A percentile compares a stretch with the other conserved stretches of the same genome.
Conservation (phyloP, 208 protist genomes). For the Phytomonas sp. region DNA sequence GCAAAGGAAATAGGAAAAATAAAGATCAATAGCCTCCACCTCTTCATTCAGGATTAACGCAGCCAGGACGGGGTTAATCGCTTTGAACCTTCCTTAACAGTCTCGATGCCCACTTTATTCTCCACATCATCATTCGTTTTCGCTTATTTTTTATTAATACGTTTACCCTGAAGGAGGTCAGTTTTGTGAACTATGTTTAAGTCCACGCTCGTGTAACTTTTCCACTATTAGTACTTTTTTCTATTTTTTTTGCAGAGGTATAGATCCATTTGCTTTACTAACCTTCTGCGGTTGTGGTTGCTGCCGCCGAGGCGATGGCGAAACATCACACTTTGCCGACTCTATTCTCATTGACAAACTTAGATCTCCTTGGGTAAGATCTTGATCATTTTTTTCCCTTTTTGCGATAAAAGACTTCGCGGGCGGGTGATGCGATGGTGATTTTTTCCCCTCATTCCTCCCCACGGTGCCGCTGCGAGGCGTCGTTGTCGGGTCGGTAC, state of each 20-base stretch:
- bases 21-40: neutral
- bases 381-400: no score
- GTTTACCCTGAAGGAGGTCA: neutral
- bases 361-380: no score
- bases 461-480: no score
- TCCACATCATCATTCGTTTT: neutral
- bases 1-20: neutral
- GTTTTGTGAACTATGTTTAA: neutral
- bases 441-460: no score
- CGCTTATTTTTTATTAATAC: neutral
- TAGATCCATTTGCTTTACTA: neutral
- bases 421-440: no score
- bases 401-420: no score
- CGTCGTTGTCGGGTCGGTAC: no score
- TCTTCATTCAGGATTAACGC: slow-evolving; percentile 10
- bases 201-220: neutral
- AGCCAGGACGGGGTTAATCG: slow-evolving; percentile 35
- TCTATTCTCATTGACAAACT: neutral
- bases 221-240: neutral
- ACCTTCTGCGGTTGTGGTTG: neutral
- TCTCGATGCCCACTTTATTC: slow-evolving; percentile 12
- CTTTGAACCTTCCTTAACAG: slow-evolving; percentile 20
- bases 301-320: neutral
- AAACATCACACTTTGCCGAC: neutral
- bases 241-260: neutral